Conservation (phyloP, 768 basidiomycete species). For the Lentinula guzmanii region DNA sequence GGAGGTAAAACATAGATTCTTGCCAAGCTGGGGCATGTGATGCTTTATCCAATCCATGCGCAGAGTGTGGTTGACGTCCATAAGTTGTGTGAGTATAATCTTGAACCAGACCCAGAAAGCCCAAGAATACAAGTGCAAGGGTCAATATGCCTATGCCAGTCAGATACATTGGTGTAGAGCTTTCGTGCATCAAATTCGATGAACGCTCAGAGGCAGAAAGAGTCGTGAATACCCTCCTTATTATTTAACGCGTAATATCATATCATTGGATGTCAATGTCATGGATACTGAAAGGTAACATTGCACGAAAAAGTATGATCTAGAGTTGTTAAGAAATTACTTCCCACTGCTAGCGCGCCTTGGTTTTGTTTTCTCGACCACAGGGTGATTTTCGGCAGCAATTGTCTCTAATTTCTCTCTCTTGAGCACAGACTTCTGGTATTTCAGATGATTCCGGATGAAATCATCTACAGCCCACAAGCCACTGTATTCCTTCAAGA, state of each 20-base stretch:
- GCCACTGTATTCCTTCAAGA: background rate
- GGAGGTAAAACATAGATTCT: conserved; percentile 90
- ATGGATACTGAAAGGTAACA: too few species aligned
- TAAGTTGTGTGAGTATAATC: conserved; percentile 62
- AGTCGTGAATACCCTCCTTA: too few species aligned
- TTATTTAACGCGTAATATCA: too few species aligned
- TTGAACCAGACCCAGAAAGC: conserved; percentile 78
- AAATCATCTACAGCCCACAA: conserved; percentile 2
- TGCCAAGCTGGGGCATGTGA: conserved; percentile 53
- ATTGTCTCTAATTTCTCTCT: background rate
- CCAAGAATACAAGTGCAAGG: conserved; percentile 73
- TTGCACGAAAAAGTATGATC: too few species aligned
- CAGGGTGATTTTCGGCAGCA: background rate
- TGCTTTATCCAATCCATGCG: conserved; percentile 1
- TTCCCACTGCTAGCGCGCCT: too few species aligned
- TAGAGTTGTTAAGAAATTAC: too few species aligned
- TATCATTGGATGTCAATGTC: too few species aligned
- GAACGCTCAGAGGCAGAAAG: too few species aligned
- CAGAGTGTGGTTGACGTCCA: conserved; percentile 9
- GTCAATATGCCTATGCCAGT: conserved; percentile 71
- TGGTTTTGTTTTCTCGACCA: background rate
- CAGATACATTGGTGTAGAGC: conserved; percentile 40
- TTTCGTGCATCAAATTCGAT: too few species aligned
- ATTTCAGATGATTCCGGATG: background rate
- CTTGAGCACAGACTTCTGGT: background rate